Percentiles rank a stretch among this genome's conserved stretches.
Evolutionary conservation across 495 filamentous ascomycete genomes (phyloP).

Genomic region (Annulohypoxylon bovei): DNA sequence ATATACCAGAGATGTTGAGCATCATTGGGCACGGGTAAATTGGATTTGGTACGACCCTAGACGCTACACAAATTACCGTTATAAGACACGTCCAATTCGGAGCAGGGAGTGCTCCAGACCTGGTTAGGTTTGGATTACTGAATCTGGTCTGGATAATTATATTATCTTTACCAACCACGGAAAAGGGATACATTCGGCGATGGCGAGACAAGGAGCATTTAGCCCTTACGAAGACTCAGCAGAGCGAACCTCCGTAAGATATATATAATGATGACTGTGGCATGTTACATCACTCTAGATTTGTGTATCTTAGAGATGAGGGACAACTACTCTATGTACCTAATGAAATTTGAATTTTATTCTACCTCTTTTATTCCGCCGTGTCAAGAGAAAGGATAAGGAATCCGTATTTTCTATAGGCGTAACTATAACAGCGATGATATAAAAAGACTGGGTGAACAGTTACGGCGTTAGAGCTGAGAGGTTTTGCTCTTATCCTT

Average conservation of each 20-base stretch:
- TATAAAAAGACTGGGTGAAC: not conserved
- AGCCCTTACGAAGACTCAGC: slow-evolving; percentile 12
- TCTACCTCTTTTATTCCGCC: not conserved
- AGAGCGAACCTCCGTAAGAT: slow-evolving; percentile 21
- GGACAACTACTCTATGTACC: not conserved
- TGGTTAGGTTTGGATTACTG: slow-evolving; percentile 16
- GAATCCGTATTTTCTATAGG: not conserved
- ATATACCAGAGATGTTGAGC: not conserved
- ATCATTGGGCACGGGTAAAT: slow-evolving; percentile 38
- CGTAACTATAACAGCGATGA: not conserved
- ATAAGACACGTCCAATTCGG: slow-evolving; percentile 19
- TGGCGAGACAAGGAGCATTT: slow-evolving; percentile 11
- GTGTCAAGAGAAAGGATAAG: not conserved
- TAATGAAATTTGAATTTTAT: not conserved
- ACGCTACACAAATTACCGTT: slow-evolving; percentile 21
- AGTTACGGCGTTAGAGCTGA: not conserved
- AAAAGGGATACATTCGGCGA: not conserved
- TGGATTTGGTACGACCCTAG: slow-evolving; percentile 9
- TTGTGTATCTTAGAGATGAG: not conserved
- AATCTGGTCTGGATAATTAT: slow-evolving; percentile 26
- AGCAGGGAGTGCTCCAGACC: not conserved
- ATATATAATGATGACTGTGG: not conserved
- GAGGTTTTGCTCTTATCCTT: not conserved
- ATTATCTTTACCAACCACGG: not conserved
- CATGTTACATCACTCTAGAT: slow-evolving; percentile 3